Conservation (phyloP, 495 filamentous ascomycete species). For the Aspergillus cavernicola region DNA sequence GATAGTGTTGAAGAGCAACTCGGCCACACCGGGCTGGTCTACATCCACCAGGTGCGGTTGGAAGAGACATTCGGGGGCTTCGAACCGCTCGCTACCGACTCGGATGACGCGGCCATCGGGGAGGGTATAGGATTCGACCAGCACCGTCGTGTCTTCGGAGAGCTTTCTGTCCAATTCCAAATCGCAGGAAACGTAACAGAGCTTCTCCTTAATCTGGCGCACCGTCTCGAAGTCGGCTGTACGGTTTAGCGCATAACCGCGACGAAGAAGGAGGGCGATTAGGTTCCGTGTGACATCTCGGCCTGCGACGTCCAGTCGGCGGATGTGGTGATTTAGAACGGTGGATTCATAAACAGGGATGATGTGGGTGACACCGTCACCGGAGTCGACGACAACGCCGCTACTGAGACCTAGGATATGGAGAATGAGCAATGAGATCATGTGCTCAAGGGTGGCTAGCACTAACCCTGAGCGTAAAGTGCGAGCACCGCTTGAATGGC, state of each 20-base stretch:
- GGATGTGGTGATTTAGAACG: constrained; percentile 94
- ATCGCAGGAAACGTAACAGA: constrained; percentile 99
- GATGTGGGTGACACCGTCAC: constrained; percentile 97
- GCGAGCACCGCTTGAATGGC: constrained; percentile 98
- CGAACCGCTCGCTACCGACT: constrained; percentile 93
- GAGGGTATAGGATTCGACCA: constrained; percentile 95
- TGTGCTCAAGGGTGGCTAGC: not conserved
- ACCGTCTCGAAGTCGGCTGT: constrained; percentile 99
- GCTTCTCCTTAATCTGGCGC: constrained; percentile 98
- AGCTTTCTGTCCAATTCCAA: constrained; percentile 92
- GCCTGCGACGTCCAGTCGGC: constrained; percentile 89
- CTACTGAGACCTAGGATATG: constrained; percentile 69
- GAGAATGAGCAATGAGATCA: not conserved
- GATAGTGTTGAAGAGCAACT: constrained; percentile 98
- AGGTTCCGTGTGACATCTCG: constrained; percentile 97
- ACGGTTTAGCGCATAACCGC: constrained; percentile 95
- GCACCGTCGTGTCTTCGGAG: constrained; percentile 93
- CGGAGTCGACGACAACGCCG: constrained; percentile 95
- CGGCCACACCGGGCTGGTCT: constrained; percentile 93
- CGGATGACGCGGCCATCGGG: constrained; percentile 95
- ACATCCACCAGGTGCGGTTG: constrained; percentile 98
- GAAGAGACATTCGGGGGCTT: constrained; percentile 97
- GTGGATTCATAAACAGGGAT: constrained; percentile 97
- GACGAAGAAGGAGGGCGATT: constrained; percentile 88
- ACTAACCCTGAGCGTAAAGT: constrained; percentile 88